Evolutionary conservation across 495 filamentous ascomycete species (phyloP), one percentile per base, ranked within the genome.

Genomic region (Pseudomonodictys pantanalensis): DNA sequence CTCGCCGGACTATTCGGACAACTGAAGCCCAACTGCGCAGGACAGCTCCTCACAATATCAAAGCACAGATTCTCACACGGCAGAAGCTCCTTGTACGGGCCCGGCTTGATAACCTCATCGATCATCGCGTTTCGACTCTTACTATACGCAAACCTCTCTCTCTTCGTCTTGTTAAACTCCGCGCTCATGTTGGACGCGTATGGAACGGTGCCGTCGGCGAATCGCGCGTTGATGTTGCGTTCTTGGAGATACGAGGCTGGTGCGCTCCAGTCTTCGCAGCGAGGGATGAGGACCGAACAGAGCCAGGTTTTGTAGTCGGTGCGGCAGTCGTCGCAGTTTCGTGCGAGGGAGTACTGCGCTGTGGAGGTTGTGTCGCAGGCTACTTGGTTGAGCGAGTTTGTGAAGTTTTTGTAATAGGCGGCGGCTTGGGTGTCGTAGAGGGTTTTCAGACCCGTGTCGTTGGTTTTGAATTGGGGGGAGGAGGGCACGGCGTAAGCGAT

Each of bases 41-140:
- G 91, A 77, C 93, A 99, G 67, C 79, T 88, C 72, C 84, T 83
- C 18, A 95, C 88, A 1, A 97, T 75, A 18, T 83, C 79, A 69
- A 91, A 90, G 73, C 93, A 99, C 38, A 95, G 72, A 60, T 91
- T 83, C 49, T 85, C 77, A 68, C 91, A 96, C 0, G 93, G 93
- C 30, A 96, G 76, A 25, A 97, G 67, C 74, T 99, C 93, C 69
- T 91, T 95, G 72, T 97, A 97, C 0, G 93, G 92, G 0, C 95
- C 93, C 0, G 93, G 93, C 47, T 78, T 65, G 62, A 97, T 82
- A 0, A 71, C 39, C 1, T 71, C 47, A 67, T 97, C 91, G 62
- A 97, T 95, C 30, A 78, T 63, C 3, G 78, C 62, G 61, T 88
- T 95, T 4, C 92, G 79, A 17, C 51, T 68, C 9, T 33, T 46